A percentile compares a stretch with the other conserved stretches of the same genome.
Conservation (phyloP, 2,329 filamentous ascomycete genomes). For the Fusarium compactum region DNA sequence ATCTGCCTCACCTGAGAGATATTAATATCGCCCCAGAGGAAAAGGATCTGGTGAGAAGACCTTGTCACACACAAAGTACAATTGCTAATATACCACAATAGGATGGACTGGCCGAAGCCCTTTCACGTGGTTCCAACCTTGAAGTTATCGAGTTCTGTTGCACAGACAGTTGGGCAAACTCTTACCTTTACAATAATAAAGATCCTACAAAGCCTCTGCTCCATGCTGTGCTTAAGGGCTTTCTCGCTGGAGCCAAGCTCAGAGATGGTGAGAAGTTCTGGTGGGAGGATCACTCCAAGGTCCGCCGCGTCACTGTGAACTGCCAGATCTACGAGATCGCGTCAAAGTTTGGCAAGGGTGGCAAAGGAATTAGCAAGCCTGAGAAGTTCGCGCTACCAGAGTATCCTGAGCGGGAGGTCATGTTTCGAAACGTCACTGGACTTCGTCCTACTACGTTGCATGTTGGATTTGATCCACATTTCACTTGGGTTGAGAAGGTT, state of each 20-base stretch:
- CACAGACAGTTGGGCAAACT: background rate
- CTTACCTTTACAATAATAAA: background rate
- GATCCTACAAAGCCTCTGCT: background rate
- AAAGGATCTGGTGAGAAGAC: slow-evolving; percentile 9
- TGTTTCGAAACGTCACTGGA: background rate
- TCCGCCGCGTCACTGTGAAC: background rate
- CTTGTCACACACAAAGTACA: no score
- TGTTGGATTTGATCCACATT: background rate
- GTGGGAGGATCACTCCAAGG: slow-evolving; percentile 1
- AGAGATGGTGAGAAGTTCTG: background rate
- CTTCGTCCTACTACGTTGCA: rapidly evolving
- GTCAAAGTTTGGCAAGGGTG: background rate
- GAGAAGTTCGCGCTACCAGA: background rate
- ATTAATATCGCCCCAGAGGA: slow-evolving; percentile 25
- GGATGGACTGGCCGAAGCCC: slow-evolving; percentile 15
- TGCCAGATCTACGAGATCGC: background rate
- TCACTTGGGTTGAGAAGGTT: background rate
- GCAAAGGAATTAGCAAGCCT: background rate
- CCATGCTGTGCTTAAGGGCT: background rate
- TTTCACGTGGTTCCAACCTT: background rate
- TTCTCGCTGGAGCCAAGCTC: background rate
- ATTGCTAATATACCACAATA: slow-evolving; percentile 1
- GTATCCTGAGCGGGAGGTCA: background rate
- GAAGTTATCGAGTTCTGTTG: background rate
- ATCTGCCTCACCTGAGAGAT: slow-evolving; percentile 14